Conservation (phyloP, 2,329 filamentous ascomycete genomes). For the Aspergillus neotritici region DNA sequence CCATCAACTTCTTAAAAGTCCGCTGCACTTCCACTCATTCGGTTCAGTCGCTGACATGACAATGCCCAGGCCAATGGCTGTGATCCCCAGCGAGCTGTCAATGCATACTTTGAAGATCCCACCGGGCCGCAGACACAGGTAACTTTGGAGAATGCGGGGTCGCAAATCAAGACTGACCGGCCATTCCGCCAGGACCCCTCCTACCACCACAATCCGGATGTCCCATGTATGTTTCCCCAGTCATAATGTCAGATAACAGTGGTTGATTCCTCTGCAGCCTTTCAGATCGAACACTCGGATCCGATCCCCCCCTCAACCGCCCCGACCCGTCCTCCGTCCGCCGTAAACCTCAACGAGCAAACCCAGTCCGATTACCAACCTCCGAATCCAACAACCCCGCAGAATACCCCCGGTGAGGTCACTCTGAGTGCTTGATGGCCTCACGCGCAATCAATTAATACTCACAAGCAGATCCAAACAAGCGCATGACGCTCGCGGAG, state of each 20-base stretch:
- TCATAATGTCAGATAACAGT: not conserved
- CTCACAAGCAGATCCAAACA: conserved; percentile 18
- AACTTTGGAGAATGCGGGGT: conserved; percentile 2
- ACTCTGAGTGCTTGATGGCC: not conserved
- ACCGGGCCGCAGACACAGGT: conserved; percentile 31
- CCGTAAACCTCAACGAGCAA: conserved; percentile 31
- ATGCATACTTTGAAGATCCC: conserved; percentile 45
- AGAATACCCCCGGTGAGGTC: conserved; percentile 28
- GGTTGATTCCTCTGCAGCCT: conserved; percentile 22
- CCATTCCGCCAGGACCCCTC: conserved; percentile 2
- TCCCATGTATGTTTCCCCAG: conserved; percentile 17
- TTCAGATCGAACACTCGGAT: conserved; percentile 35
- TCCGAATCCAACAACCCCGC: conserved; percentile 21
- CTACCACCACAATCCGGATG: conserved; percentile 22
- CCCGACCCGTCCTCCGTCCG: conserved; percentile 45
- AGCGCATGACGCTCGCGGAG: conserved; percentile 37
- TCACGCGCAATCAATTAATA: conserved; percentile 14
- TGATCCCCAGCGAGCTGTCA: conserved; percentile 42
- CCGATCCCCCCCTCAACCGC: conserved; percentile 32
- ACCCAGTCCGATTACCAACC: conserved; percentile 18
- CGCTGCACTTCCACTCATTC: not conserved
- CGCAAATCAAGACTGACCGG: conserved; percentile 5
- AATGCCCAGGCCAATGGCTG: conserved; percentile 39
- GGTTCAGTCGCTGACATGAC: conserved; percentile 8
- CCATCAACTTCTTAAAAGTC: conserved; percentile 40